These are phyloP conservation scores for Fusarium sp. DNA, from an alignment of 2,329 filamentous ascomycete species.

Conservation along the genomic window DNA sequence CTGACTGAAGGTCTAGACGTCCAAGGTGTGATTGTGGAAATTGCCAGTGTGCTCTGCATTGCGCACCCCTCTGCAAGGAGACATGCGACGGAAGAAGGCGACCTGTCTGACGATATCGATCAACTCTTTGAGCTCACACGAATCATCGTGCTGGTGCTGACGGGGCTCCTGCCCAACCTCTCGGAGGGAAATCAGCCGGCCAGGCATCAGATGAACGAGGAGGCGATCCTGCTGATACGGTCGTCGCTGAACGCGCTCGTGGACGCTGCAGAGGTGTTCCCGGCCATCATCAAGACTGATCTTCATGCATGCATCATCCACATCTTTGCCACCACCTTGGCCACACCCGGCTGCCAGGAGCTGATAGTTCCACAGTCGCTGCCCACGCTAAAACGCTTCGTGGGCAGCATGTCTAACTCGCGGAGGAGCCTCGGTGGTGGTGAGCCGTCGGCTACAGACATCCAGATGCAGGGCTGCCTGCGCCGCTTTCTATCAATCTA, in stretches of 20 bases:
- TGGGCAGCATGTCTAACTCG: slow-evolving; percentile 76
- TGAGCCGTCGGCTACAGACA: slow-evolving; percentile 64
- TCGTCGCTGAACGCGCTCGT: slow-evolving; percentile 89
- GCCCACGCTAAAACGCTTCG: slow-evolving; percentile 91
- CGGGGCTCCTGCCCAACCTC: slow-evolving; percentile 87
- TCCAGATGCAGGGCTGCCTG: slow-evolving; percentile 84
- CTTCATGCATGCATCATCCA: slow-evolving; percentile 96
- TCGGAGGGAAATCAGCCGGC: slow-evolving; percentile 73
- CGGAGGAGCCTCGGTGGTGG: slow-evolving; percentile 52
- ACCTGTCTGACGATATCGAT: slow-evolving; percentile 96
- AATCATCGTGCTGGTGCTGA: slow-evolving; percentile 93
- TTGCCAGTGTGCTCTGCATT: slow-evolving; percentile 89
- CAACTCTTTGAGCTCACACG: slow-evolving; percentile 96
- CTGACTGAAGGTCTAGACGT: slow-evolving; percentile 91
- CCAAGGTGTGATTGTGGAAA: slow-evolving; percentile 92
- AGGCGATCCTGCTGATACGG: slow-evolving; percentile 83
- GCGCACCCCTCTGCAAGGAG: slow-evolving; percentile 87
- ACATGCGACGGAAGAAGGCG: slow-evolving; percentile 69
- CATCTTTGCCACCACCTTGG: slow-evolving; percentile 93
- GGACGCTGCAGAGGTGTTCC: slow-evolving; percentile 95
- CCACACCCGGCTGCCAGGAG: slow-evolving; percentile 85
- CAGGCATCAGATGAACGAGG: slow-evolving; percentile 85
- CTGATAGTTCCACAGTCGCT: slow-evolving; percentile 90
- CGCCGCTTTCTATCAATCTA: slow-evolving; percentile 86
- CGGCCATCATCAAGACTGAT: slow-evolving; percentile 95